phyloP scores from a whole-genome alignment of 1,284 basidiomycete species.

The Rhodotorula sp. region DNA sequence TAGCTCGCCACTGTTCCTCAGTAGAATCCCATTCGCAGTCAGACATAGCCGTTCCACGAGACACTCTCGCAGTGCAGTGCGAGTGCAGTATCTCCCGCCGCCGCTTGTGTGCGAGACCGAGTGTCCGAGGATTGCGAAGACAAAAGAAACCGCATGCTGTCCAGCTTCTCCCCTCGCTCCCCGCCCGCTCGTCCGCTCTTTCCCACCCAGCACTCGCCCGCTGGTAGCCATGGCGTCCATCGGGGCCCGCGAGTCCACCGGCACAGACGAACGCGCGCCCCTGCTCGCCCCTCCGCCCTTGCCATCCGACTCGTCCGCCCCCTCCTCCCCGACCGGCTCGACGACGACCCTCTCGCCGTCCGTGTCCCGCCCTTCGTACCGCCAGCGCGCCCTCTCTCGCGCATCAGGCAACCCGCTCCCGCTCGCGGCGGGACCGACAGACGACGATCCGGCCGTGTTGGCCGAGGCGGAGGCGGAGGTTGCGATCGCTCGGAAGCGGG shows the following conservation, averaged over 20 bases:
- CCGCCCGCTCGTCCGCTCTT: no score
- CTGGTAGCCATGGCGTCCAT: neutral
- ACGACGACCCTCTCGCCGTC: neutral
- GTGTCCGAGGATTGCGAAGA: no score
- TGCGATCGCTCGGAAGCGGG: no score
- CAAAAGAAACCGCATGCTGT: no score
- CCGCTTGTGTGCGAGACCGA: no score
- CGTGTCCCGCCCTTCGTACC: slow-evolving; percentile 18
- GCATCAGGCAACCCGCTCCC: slow-evolving; percentile 27
- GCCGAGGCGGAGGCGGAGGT: no score
- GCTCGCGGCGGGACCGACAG: neutral
- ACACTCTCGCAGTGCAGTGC: no score
- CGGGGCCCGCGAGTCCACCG: neutral
- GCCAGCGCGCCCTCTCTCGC: slow-evolving; percentile 32
- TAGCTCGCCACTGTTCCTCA: neutral
- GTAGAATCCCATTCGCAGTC: no score
- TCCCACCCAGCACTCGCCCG: neutral
- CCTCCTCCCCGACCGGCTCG: neutral
- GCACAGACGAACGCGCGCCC: slow-evolving; percentile 6
- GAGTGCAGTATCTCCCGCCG: no score
- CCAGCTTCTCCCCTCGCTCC: neutral
- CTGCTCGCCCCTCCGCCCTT: slow-evolving; percentile 6
- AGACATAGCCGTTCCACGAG: no score
- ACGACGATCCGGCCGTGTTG: neutral
- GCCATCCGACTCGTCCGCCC: neutral